phyloP scores from a whole-genome alignment of 208 protist genomes.

The Crithidia thermophila region DNA sequence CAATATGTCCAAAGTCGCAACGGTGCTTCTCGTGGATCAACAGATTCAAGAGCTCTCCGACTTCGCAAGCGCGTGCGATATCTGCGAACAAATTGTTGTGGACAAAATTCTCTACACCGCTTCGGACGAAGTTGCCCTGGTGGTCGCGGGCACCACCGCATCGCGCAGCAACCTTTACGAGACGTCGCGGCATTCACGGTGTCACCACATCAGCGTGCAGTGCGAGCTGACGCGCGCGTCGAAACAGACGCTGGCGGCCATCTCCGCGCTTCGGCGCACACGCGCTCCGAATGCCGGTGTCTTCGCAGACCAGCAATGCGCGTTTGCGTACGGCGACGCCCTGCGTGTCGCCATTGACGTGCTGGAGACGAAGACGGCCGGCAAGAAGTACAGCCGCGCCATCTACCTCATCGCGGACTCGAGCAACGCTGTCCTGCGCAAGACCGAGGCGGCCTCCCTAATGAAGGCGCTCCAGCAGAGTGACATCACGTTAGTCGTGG shows the following conservation, averaged over 20 bases:
- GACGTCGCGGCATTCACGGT: conserved; percentile 19
- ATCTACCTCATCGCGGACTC: conserved; percentile 92
- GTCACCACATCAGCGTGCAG: conserved; percentile 20
- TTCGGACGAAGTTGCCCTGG: conserved; percentile 70
- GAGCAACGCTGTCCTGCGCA: conserved; percentile 59
- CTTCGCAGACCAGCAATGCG: not conserved
- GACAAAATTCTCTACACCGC: conserved; percentile 59
- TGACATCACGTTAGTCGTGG: conserved; percentile 74
- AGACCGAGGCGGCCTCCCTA: conserved; percentile 59
- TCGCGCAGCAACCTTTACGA: conserved; percentile 44
- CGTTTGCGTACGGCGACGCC: conserved; percentile 82
- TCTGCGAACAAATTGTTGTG: conserved; percentile 36
- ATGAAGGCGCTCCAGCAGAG: conserved; percentile 45
- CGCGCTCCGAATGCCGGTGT: conserved; percentile 3
- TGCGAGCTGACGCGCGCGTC: conserved; percentile 9
- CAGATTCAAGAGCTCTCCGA: conserved; percentile 15
- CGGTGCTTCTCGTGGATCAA: conserved; percentile 63
- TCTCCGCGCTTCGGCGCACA: not conserved
- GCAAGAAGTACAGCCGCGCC: conserved; percentile 60
- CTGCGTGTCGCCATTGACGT: conserved; percentile 79
- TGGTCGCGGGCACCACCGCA: conserved; percentile 54
- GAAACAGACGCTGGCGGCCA: conserved; percentile 5
- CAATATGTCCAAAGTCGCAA: conserved; percentile 36
- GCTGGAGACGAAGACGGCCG: conserved; percentile 50
- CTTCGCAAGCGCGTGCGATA: conserved; percentile 31